Evolutionary conservation across 1,284 basidiomycete species (phyloP).

Genomic region (Gomphus sp.): DNA sequence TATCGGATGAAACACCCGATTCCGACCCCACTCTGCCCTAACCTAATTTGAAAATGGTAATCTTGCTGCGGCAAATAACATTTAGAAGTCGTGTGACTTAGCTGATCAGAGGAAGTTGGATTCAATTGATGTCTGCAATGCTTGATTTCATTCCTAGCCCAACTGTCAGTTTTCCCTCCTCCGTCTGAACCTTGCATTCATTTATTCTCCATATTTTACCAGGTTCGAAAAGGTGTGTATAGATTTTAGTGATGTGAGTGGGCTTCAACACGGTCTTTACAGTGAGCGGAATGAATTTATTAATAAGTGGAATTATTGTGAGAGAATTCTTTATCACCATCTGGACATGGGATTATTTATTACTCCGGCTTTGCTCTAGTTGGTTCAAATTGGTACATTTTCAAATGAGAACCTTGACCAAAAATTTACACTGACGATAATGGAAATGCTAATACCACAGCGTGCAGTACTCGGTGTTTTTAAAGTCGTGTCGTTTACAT

Average conservation of each 20-base stretch:
- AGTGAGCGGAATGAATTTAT: background rate
- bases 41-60: no score
- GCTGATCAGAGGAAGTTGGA: background rate
- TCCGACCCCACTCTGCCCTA: no score
- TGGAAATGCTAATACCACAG: background rate
- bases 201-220: background rate
- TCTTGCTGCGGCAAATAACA: no score
- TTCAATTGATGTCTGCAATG: background rate
- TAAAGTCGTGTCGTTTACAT: background rate
- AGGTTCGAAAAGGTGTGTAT: background rate
- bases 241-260: no score
- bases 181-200: background rate
- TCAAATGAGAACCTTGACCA: background rate
- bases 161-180: background rate
- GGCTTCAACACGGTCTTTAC: background rate
- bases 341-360: no score
- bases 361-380: background rate
- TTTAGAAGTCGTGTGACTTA: no score
- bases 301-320: background rate
- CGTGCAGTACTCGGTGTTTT: background rate
- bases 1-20: no score
- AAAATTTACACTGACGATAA: background rate
- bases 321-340: background rate
- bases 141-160: background rate
- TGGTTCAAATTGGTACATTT: background rate